phyloP scores from a whole-genome alignment of 257 asterid species.

The Ilex asprella region DNA sequence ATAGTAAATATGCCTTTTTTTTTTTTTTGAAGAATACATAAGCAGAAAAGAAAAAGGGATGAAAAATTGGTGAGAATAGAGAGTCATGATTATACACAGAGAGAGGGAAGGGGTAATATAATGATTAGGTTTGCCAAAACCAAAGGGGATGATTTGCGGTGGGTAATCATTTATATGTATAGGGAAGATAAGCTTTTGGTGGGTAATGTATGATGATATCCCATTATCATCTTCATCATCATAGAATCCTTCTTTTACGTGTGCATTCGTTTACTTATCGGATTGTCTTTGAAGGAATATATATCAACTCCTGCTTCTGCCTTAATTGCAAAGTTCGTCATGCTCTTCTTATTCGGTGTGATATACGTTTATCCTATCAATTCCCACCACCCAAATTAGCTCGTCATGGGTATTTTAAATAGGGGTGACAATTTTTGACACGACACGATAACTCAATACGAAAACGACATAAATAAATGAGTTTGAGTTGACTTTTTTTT shows the following conservation, averaged over 20 bases:
- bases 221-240: slow-evolving; percentile 31
- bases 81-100: slow-evolving; percentile 3
- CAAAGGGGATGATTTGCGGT: slow-evolving; percentile 24
- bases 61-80: slow-evolving; percentile 19
- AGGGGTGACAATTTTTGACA: no score
- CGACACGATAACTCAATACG: no score
- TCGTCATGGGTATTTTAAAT: no score
- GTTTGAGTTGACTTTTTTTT: no score
- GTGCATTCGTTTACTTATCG: slow-evolving; percentile 30
- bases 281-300: not conserved
- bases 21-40: no score
- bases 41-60: not conserved
- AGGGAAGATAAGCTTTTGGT: slow-evolving; percentile 21
- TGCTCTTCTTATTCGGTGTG: not conserved
- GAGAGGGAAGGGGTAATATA: slow-evolving; percentile 14
- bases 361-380: not conserved
- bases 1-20: no score
- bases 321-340: not conserved
- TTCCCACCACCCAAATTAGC: no score
- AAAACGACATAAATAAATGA: no score
- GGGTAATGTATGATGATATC: slow-evolving; percentile 25
- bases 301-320: not conserved
- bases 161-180: slow-evolving; percentile 37
- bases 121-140: slow-evolving; percentile 27
- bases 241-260: slow-evolving; percentile 42